A percentile compares a stretch with the other conserved stretches of the same genome.
Conservation (phyloP, 179 eudicot species). For the Heliamphora pulchella region DNA sequence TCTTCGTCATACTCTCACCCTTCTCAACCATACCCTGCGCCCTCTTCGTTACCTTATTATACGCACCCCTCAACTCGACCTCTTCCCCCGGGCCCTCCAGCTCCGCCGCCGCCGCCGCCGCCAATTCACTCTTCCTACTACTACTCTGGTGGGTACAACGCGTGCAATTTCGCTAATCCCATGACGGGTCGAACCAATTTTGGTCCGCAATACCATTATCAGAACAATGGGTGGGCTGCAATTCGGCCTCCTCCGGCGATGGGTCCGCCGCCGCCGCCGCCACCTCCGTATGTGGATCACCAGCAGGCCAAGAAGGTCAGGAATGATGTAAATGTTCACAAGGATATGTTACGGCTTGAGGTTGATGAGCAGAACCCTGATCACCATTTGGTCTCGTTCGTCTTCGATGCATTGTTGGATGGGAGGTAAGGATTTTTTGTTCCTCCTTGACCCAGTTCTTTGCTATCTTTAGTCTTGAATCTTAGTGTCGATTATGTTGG, state of each 20-base stretch:
- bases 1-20: no score
- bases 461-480: not conserved
- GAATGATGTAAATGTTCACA: conserved; percentile 81
- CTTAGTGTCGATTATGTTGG: not conserved
- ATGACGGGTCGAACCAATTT: conserved; percentile 27
- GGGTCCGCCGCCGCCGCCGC: conserved; percentile 18
- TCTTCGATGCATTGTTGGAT: conserved; percentile 63
- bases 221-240: conserved; percentile 39
- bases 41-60: conserved; percentile 15
- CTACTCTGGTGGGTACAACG: conserved; percentile 25
- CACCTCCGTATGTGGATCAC: conserved; percentile 59
- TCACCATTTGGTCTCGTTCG: conserved; percentile 59
- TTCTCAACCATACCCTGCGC: conserved; percentile 21
- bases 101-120: conserved; percentile 18
- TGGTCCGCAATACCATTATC: conserved; percentile 21
- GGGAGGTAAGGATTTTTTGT: conserved; percentile 48
- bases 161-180: conserved; percentile 27
- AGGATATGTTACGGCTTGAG: conserved; percentile 51
- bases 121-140: conserved; percentile 24
- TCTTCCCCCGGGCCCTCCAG: conserved; percentile 15
- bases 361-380: conserved; percentile 48
- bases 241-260: conserved; percentile 18
- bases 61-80: conserved; percentile 9
- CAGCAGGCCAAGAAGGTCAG: conserved; percentile 70
- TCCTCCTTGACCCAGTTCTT: no score